Conservation (phyloP, 441 rosid species). For the Adansonia rubrostipa region DNA sequence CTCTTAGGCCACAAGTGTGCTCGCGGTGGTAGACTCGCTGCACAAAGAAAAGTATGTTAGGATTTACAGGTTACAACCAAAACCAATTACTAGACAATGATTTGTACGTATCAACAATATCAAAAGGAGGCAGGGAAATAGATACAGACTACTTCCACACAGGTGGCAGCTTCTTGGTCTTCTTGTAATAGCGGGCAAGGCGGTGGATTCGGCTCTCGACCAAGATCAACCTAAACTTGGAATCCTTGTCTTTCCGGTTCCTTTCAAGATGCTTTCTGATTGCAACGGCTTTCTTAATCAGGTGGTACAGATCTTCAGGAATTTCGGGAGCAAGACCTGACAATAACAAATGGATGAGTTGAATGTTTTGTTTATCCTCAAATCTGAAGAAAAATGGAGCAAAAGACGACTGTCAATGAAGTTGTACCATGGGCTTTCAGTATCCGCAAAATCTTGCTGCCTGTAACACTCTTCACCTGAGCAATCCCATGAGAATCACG, state of each 20-base stretch:
- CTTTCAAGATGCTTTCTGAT: constrained; percentile 84
- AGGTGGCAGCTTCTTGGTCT: constrained; percentile 84
- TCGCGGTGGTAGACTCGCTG: constrained; percentile 65
- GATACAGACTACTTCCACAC: constrained; percentile 78
- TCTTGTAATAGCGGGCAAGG: constrained; percentile 85
- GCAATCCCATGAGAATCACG: constrained; percentile 85
- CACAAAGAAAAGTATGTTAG: background rate
- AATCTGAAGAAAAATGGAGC: background rate
- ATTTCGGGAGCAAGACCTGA: constrained; percentile 79
- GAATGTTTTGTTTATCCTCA: background rate
- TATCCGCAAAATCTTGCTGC: constrained; percentile 72
- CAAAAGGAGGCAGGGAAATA: background rate
- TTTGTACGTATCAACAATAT: background rate
- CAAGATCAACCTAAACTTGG: constrained; percentile 77
- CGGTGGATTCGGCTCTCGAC: constrained; percentile 85
- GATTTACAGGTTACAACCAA: background rate
- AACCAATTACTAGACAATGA: background rate
- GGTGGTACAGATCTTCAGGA: constrained; percentile 77
- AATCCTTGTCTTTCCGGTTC: constrained; percentile 83
- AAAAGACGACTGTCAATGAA: background rate
- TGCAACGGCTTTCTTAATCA: constrained; percentile 82
- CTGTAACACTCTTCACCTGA: constrained; percentile 73
- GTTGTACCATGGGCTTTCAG: constrained; percentile 69
- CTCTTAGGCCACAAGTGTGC: constrained; percentile 56
- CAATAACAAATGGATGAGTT: background rate